Conservation (phyloP, 495 filamentous ascomycete species). For the Aspergillus homomorphus region DNA sequence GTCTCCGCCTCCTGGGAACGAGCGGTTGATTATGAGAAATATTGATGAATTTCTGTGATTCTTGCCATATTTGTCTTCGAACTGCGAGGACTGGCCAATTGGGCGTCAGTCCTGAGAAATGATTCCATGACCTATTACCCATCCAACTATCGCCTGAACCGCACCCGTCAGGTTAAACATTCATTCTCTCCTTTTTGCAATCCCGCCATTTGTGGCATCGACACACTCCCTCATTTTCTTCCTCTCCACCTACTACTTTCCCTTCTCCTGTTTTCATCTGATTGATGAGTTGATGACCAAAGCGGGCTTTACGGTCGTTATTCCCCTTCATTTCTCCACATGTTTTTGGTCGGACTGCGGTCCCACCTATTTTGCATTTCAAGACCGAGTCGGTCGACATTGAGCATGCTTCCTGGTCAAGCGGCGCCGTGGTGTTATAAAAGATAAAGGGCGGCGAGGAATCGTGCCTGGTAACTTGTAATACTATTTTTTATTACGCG, state of each 20-base stretch:
- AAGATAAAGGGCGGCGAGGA: constrained; percentile 21
- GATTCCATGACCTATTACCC: constrained; percentile 34
- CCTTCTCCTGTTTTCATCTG: constrained; percentile 19
- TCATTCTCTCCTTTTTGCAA: constrained; percentile 15
- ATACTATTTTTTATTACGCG: constrained; percentile 27
- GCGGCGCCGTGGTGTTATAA: constrained; percentile 32
- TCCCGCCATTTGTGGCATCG: not conserved
- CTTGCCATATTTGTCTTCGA: constrained; percentile 12
- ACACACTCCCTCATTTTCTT: constrained; percentile 9
- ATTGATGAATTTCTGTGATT: constrained; percentile 53
- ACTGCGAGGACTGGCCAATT: not conserved
- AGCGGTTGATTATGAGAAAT: constrained; percentile 50
- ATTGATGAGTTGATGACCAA: constrained; percentile 42
- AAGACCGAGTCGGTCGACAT: constrained; percentile 6
- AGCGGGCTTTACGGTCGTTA: constrained; percentile 49
- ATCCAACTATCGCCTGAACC: not conserved
- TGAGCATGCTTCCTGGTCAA: constrained; percentile 21
- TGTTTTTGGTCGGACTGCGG: constrained; percentile 15
- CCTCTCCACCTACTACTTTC: constrained; percentile 14
- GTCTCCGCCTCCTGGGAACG: constrained; percentile 45
- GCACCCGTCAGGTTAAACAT: not conserved
- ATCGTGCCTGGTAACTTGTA: constrained; percentile 26
- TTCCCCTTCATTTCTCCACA: constrained; percentile 19
- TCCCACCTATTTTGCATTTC: constrained; percentile 15
- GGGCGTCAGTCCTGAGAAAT: constrained; percentile 19